Base-by-base conservation (phyloP, 257 asterid species). In the Coffea canephora region DNA sequence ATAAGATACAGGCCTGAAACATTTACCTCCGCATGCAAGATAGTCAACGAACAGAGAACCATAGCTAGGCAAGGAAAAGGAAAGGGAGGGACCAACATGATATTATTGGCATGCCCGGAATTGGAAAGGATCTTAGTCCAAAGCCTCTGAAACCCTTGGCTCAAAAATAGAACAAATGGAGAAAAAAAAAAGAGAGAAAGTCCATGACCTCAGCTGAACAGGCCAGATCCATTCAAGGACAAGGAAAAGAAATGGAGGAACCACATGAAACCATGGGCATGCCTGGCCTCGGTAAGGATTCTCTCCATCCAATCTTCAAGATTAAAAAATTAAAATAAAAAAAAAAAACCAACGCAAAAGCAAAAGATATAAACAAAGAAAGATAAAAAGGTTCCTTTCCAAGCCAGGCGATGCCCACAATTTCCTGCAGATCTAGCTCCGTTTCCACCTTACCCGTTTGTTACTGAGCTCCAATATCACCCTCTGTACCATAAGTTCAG, bases 11-110 rank as follows among this genome's bases (percentile, higher is more conserved):
- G 5, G 5, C 43, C 43, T 39, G n/a, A 23, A 55, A 55, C 2
- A 16, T 3, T 55, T 16, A 55, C 18, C 16, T 55, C 16, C 4
- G 8, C 62, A 15, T 6, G 7, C 23, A 18, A 15, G 7, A 16
- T 55, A 15, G 8, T 23, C 23, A 19, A 55, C 5, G 7, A 55
- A 3, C n/a, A 7, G 0, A 55, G 62, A 16, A 2, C 6, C 23
- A 52, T 46, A 50, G 54, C 19, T 12, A 54, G 39, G 5, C 12
- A 75, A 12, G 48, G 6, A 57, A 62, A 61, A n/a, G 61, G 61
- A 61, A n/a, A 75, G 61, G 79, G 59, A 61, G 45, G 59, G 61
- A 59, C 14, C 71, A 31, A 31, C 79, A 75, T 57, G 79, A 75
- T 61, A 75, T 39, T n/a, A 45, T 43, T 12, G 59, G 71, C 79